These are phyloP conservation scores for Leersia perrieri DNA, from an alignment of 176 grass and related monocot genomes.

Conservation along the genomic window DNA sequence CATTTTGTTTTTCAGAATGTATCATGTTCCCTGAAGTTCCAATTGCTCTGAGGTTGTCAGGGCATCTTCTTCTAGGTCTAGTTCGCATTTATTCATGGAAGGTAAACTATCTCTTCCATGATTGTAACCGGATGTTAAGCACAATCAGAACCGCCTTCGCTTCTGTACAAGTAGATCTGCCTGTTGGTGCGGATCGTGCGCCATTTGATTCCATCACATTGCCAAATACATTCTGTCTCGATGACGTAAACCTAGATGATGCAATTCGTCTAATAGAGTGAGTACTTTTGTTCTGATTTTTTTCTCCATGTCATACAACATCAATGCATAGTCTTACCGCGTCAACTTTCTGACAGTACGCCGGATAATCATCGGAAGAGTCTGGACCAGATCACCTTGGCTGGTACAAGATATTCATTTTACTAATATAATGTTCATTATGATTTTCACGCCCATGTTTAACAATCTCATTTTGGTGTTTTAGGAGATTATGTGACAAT, in stretches of 20 bases:
- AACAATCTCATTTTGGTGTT: slow-evolving; percentile 31
- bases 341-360: slow-evolving; percentile 43
- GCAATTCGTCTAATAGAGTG: slow-evolving; percentile 52
- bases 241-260: slow-evolving; percentile 67
- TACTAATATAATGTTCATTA: slow-evolving; percentile 25
- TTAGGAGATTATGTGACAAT: slow-evolving; percentile 67
- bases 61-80: slow-evolving; percentile 86
- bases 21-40: slow-evolving; percentile 87
- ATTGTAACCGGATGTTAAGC: slow-evolving; percentile 73
- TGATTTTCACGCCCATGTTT: neutral
- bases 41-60: slow-evolving; percentile 83
- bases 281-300: slow-evolving; percentile 15
- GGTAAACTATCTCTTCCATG: slow-evolving; percentile 78
- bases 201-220: slow-evolving; percentile 67
- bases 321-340: slow-evolving; percentile 14
- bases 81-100: slow-evolving; percentile 96
- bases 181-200: slow-evolving; percentile 48
- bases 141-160: slow-evolving; percentile 57
- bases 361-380: slow-evolving; percentile 57
- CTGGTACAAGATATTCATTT: slow-evolving; percentile 44
- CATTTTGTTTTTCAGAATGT: slow-evolving; percentile 37
- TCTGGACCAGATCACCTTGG: slow-evolving; percentile 73
- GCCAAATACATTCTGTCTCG: slow-evolving; percentile 72
- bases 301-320: neutral
- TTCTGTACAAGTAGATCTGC: slow-evolving; percentile 63